Conservation (phyloP, 768 basidiomycete species). For the Russula sp. region DNA sequence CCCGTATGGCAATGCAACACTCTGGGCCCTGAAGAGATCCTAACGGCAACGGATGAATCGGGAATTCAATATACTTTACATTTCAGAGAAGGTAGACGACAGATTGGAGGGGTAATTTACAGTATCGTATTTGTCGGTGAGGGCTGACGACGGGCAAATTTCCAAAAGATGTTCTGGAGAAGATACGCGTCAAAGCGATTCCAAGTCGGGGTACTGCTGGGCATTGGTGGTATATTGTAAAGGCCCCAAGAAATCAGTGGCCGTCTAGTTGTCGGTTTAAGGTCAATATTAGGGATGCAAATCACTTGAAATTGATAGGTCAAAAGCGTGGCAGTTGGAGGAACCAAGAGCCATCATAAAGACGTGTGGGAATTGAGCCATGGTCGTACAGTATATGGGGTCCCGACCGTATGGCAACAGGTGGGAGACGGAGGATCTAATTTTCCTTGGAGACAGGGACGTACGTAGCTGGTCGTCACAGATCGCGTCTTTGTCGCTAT, state of each 20-base stretch:
- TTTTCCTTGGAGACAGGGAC: slow-evolving; percentile 10
- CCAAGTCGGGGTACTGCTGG: no score
- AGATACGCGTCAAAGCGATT: no score
- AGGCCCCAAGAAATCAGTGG: not conserved
- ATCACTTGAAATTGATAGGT: no score
- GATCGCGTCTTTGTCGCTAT: not conserved
- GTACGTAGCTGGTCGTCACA: not conserved
- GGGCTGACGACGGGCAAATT: not conserved
- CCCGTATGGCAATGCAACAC: not conserved
- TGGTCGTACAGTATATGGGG: not conserved
- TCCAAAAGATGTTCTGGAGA: not conserved
- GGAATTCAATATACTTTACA: not conserved
- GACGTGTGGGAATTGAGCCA: not conserved
- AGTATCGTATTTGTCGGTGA: not conserved
- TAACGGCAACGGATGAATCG: not conserved
- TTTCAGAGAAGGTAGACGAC: not conserved
- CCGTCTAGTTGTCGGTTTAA: not conserved
- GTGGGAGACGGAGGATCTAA: not conserved
- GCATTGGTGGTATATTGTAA: not conserved
- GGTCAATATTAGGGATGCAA: not conserved
- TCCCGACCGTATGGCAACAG: slow-evolving; percentile 1
- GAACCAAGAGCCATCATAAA: not conserved
- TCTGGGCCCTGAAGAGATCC: not conserved
- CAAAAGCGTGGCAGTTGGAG: no score
- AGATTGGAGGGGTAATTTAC: not conserved